Base-by-base conservation (phyloP, 495 filamentous ascomycete species). In the Tetracladium marchalianum region DNA sequence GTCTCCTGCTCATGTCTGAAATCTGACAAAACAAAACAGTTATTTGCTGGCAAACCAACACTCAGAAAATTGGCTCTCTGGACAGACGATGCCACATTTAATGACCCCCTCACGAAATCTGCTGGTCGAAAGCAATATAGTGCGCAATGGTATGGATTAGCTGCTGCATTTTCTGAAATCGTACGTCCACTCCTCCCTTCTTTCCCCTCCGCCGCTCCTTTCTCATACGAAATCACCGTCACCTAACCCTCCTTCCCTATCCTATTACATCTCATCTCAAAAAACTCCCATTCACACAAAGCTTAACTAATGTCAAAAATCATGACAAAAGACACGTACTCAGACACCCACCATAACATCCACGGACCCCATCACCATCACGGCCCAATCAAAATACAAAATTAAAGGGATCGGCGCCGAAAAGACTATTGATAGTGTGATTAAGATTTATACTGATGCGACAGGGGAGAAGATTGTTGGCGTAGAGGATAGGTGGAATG, bases 401-500 rank as follows among this genome's bases (percentile, higher is more conserved):
- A 46, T 79, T 7, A 77, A 76, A 56, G 71, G 69, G 0, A 55
- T 77, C 32, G 62, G 62, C 6, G 73, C 64, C 49, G 69, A 74
- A 55, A 64, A 76, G 62, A 69, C 60, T 11, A 77, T 80, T 32
- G 46, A 64, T 33, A 72, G 67, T 44, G 54, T 62, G 18, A 57
- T 80, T 16, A 60, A 62, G n/a, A 75, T 79, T 36, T 59, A 62
- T 35, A 59, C 62, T 6, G 61, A 62, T 43, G 35, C 22, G 17
- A 19, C 22, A 15, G 45, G 42, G 5, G 17, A 46, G 16, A 71
- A 67, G 60, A 78, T 81, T 35, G 61, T 56, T 11, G 70, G 65
- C 47, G 65, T 80, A 7, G 71, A 78, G 58, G 76, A 80, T 51
- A 65, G 66, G 48, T 80, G 77, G 77, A 63, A 73, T 55, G 73